These are phyloP conservation scores for Solanum tarapatanum DNA, from an alignment of 257 asterid genomes.

Conservation along the genomic window DNA sequence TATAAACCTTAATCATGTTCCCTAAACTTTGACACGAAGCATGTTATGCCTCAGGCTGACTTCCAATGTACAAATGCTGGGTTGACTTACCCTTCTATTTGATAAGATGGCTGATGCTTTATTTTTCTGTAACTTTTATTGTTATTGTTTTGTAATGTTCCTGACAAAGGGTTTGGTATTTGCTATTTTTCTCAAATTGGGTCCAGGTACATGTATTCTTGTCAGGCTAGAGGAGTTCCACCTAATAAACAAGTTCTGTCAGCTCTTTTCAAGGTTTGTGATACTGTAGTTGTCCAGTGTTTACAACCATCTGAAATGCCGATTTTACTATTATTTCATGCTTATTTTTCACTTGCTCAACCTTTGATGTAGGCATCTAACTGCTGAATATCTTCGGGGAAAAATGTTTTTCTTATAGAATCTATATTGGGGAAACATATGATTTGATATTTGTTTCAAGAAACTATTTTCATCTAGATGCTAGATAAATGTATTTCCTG, in stretches of 20 bases:
- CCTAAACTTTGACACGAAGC: background rate
- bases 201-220: conserved; percentile 59
- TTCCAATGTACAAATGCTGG: background rate
- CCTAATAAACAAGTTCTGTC: conserved; percentile 49
- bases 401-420: background rate
- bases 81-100: background rate
- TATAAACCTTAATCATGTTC: background rate
- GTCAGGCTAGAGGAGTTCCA: conserved; percentile 39
- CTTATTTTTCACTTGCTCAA: background rate
- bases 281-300: background rate
- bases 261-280: conserved; percentile 60
- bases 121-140: background rate
- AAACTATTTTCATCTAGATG: background rate
- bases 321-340: background rate
- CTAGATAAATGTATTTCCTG: background rate
- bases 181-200: background rate
- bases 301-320: background rate
- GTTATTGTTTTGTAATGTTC: background rate
- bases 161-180: background rate
- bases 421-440: background rate
- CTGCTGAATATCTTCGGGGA: background rate
- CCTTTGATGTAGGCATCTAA: background rate
- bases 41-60: background rate
- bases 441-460: background rate
- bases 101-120: background rate